Evolutionary conservation across 1,284 basidiomycete species (phyloP).

Genomic region (Ceratorhiza oryzae-sativae): DNA sequence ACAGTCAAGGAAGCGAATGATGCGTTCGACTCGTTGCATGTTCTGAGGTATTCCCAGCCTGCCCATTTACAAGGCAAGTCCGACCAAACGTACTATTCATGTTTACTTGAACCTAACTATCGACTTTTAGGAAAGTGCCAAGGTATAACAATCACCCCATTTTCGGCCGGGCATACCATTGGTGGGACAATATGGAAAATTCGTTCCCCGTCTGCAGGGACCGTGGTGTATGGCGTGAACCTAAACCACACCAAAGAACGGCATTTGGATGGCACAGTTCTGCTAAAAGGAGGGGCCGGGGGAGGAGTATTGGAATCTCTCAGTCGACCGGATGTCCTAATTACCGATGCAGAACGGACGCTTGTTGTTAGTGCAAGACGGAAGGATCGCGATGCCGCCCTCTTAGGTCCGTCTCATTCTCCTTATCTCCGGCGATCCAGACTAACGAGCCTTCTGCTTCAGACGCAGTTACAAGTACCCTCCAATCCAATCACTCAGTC

Average conservation of each 20-base stretch:
- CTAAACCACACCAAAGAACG: conserved; percentile 97
- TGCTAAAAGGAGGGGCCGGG: conserved; percentile 64
- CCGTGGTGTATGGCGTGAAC: conserved; percentile 93
- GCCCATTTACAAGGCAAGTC: conserved; percentile 88
- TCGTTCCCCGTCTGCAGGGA: conserved; percentile 94
- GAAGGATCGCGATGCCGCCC: conserved; percentile 88
- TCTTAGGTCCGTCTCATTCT: conserved; percentile 69
- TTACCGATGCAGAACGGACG: conserved; percentile 90
- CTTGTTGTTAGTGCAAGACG: conserved; percentile 83
- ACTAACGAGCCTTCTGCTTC: conserved; percentile 38
- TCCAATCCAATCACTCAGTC: conserved; percentile 78
- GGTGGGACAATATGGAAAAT: conserved; percentile 99
- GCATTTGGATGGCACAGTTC: conserved; percentile 93
- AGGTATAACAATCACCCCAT: conserved; percentile 93
- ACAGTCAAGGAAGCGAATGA: conserved; percentile 89
- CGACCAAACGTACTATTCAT: background rate
- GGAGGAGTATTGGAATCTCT: conserved; percentile 84
- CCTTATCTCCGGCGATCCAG: conserved; percentile 8
- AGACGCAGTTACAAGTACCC: conserved; percentile 88
- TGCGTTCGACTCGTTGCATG: conserved; percentile 91
- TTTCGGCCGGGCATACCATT: conserved; percentile 93
- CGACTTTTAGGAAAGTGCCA: conserved; percentile 76
- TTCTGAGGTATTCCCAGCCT: conserved; percentile 93
- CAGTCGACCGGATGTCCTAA: conserved; percentile 87
- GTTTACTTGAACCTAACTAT: conserved; percentile 28